Percentiles rank a stretch among this genome's conserved stretches.
Evolutionary conservation across 306 rosid species (phyloP).

Genomic region (Begonia loranthoides): DNA sequence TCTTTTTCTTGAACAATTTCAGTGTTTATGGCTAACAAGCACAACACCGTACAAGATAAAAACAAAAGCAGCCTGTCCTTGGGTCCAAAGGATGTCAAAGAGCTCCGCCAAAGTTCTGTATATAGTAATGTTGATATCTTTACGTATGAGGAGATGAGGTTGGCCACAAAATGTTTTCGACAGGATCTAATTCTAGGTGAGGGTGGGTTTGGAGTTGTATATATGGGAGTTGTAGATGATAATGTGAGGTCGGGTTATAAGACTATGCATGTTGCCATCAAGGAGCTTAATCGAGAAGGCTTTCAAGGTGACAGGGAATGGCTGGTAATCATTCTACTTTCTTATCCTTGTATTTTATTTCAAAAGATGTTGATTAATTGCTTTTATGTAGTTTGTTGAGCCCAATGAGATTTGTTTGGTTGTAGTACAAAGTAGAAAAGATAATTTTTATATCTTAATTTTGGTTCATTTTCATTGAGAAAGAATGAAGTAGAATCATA

Average conservation of each 20-base stretch:
- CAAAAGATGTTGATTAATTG: no score
- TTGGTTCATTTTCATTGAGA: no score
- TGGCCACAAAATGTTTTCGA: slow-evolving; percentile 66
- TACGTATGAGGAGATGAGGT: slow-evolving; percentile 53
- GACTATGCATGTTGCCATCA: slow-evolving; percentile 58
- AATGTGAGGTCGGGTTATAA: slow-evolving; percentile 42
- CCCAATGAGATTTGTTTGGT: no score
- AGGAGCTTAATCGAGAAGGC: slow-evolving; percentile 85
- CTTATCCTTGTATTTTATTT: neutral
- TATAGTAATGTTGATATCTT: slow-evolving; percentile 53
- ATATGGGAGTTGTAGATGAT: slow-evolving; percentile 67
- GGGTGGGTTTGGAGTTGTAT: slow-evolving; percentile 93
- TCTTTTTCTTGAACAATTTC: slow-evolving; percentile 2
- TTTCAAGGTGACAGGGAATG: slow-evolving; percentile 95
- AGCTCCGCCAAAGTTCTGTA: slow-evolving; percentile 56
- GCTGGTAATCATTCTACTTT: slow-evolving; percentile 37
- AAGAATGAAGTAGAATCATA: no score
- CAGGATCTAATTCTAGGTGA: slow-evolving; percentile 74
- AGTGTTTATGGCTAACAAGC: slow-evolving; percentile 24
- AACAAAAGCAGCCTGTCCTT: slow-evolving; percentile 14
- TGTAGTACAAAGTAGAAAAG: no score
- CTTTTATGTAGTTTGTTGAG: no score
- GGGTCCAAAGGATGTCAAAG: slow-evolving; percentile 50
- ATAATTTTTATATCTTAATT: no score
- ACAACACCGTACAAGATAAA: slow-evolving; percentile 6